A percentile compares a stretch with the other conserved stretches of the same genome.
These are phyloP conservation scores for Candida hungchunana DNA, from an alignment of 805 yeast genomes.

Conservation along the genomic window DNA sequence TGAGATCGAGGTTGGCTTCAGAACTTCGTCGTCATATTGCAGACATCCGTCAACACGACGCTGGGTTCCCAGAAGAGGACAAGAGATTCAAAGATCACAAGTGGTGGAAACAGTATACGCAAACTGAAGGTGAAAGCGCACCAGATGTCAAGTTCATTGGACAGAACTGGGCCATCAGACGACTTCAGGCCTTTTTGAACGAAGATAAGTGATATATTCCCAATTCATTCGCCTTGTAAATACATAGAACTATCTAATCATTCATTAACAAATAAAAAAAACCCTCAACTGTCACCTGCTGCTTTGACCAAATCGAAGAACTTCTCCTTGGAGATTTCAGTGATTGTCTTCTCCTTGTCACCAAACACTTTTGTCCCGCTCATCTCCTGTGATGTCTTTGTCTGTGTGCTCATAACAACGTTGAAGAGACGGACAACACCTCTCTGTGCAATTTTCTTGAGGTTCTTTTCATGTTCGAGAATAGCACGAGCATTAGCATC, in stretches of 20 bases:
- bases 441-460: constrained; percentile 79
- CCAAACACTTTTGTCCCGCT: constrained; percentile 40
- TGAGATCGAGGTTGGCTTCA: constrained; percentile 69
- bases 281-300: constrained; percentile 46
- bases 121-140: constrained; percentile 60
- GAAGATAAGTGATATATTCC: constrained; percentile 5
- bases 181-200: constrained; percentile 46
- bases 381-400: constrained; percentile 48
- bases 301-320: constrained; percentile 84
- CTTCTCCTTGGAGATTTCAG: constrained; percentile 83
- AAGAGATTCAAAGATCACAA: constrained; percentile 58
- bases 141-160: constrained; percentile 72
- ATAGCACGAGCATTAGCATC: constrained; percentile 53
- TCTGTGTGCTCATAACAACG: constrained; percentile 78
- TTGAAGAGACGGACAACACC: constrained; percentile 85
- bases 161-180: constrained; percentile 75
- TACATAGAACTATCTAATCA: neutral
- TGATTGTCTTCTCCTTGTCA: constrained; percentile 53
- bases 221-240: too few relatives aligned
- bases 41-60: constrained; percentile 34
- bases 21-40: constrained; percentile 62
- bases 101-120: constrained; percentile 73
- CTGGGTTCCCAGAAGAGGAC: constrained; percentile 58
- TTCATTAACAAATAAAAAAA: neutral
- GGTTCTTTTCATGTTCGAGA: constrained; percentile 61